Percentiles rank a stretch among this genome's conserved stretches.
Evolutionary conservation across 2,329 filamentous ascomycete species (phyloP).

Genomic region (Beauveria bassiana): DNA sequence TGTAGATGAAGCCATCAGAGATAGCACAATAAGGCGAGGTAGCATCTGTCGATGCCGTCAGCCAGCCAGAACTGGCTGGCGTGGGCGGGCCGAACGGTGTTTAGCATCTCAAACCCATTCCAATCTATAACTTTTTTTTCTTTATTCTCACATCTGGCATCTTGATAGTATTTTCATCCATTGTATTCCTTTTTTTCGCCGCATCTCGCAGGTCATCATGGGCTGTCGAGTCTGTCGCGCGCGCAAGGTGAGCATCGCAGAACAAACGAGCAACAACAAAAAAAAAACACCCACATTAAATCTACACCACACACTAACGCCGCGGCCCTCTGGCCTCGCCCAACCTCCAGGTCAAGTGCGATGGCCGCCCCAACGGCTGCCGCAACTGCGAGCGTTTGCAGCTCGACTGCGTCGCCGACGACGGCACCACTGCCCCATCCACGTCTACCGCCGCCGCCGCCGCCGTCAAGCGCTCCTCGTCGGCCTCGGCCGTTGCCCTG

Average conservation of each 20-base stretch:
- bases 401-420: conserved; percentile 32
- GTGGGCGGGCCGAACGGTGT: not conserved
- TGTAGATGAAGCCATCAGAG: not conserved
- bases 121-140: not conserved
- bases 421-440: conserved; percentile 19
- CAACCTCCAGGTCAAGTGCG: conserved; percentile 30
- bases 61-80: not conserved
- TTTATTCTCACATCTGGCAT: not conserved
- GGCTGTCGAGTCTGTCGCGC: conserved; percentile 34
- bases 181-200: not conserved
- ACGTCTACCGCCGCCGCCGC: conserved; percentile 8
- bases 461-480: not conserved
- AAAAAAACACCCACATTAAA: not conserved
- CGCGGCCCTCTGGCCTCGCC: not conserved
- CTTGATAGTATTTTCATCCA: not conserved
- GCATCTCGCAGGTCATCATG: conserved; percentile 19
- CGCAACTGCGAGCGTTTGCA: conserved; percentile 36
- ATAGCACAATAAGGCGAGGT: not conserved
- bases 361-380: conserved; percentile 33
- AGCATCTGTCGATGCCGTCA: conserved; percentile 1
- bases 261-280: not conserved
- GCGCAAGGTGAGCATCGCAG: conserved; percentile 25
- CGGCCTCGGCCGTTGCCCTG: conserved; percentile 22
- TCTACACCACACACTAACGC: conserved; percentile 2
- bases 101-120: not conserved